A percentile compares a stretch with the other conserved stretches of the same genome.
Evolutionary conservation across 169 alveolate species (phyloP).

Genomic region (Pseudocohnilembus persalinus): DNA sequence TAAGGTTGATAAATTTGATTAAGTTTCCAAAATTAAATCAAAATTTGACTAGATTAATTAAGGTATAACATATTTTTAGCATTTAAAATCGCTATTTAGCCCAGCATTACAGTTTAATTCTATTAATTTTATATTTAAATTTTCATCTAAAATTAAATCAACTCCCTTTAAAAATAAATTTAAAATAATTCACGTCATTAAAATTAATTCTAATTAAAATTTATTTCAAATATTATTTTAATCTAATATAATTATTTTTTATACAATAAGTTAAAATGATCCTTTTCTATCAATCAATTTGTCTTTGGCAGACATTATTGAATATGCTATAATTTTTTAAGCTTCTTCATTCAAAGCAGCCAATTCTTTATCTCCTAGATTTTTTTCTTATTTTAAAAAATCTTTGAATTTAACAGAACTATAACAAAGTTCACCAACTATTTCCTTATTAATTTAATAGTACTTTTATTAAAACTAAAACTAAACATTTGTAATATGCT

Average conservation of each 20-base stretch:
- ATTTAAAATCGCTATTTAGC: not conserved
- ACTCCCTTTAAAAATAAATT: constrained; percentile 7
- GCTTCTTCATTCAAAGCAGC: not conserved
- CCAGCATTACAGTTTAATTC: constrained; percentile 22
- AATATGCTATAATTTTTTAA: constrained; percentile 6
- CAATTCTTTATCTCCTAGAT: not conserved
- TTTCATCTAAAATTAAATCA: constrained; percentile 14
- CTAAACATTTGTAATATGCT: constrained; percentile 10
- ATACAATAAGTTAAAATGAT: not conserved
- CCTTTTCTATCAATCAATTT: constrained; percentile 10
- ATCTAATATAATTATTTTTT: too few relatives aligned
- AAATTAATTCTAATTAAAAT: too few relatives aligned
- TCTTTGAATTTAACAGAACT: too few relatives aligned
- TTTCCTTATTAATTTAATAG: too few relatives aligned
- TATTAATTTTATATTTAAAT: constrained; percentile 1
- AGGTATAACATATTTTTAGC: constrained; percentile 7
- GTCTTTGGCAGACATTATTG: constrained; percentile 11
- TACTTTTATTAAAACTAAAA: constrained; percentile 8
- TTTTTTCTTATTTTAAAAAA: too few relatives aligned
- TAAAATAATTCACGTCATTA: too few relatives aligned
- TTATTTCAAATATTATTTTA: too few relatives aligned
- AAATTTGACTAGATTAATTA: constrained; percentile 1
- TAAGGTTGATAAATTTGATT: not conserved
- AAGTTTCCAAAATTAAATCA: constrained; percentile 14
- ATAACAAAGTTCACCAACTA: too few relatives aligned